Evolutionary conservation across 305 asterid species (phyloP), one percentile per base, ranked within the genome.

Genomic region (Plantago lanceolata): DNA sequence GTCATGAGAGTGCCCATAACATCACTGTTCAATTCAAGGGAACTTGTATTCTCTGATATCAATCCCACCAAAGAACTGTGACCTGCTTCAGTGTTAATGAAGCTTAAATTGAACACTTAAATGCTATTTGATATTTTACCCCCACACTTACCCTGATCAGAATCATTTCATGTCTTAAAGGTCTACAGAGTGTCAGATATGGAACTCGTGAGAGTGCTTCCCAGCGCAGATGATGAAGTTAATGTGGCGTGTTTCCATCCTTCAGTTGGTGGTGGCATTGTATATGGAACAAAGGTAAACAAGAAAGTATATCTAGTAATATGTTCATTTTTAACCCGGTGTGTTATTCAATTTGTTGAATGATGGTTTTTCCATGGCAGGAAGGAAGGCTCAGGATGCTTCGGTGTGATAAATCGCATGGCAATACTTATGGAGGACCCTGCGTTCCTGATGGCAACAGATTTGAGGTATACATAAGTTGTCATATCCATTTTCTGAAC

Each of bases 221-320:
- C 99, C 68, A 94, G 94, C 72, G 94, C 97, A 33, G 97, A 94
- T 77, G 97, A 94, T 67, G 97, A 90, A 87, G 97, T 94, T 67
- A 94, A 94, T 63, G 96, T 86, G 0, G 99, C 99, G 67, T 94
- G 95, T 72, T 94, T 94, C 76, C 97, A 90, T 79, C 99, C 97
- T 67, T 74, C 86, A 67, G 95, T 82, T 58, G 97, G 99, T 18
- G 89, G 95, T 60, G 99, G 97, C 68, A 84, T 94, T 83, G 90
- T 90, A 61, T 94, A 94, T 76, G 99, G 99, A 75, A 94, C 99
- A 67, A 94, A 94, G 93, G 97, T 88, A 69, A 63, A 24, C 28
- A 24, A 53, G 65, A 44, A 40, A 21, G 28, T 20, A 8, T 43
- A 62, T 26, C 21, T 16, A 63, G 26, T 24, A 24, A 24, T 24